Evolutionary conservation across 257 asterid genomes (phyloP).

Genomic region (Solanum habrochaites): DNA sequence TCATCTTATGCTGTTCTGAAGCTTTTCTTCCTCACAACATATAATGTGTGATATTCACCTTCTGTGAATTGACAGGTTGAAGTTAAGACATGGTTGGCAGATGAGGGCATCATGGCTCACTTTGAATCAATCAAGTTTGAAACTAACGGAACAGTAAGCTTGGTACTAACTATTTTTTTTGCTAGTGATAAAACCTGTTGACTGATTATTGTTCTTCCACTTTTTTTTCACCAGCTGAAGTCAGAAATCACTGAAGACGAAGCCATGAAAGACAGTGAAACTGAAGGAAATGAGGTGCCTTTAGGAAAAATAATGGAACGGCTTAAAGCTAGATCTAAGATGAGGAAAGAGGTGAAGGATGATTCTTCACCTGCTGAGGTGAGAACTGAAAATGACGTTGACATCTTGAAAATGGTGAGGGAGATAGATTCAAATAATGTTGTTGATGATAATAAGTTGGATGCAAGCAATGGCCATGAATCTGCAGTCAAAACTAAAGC

Average conservation of each 20-base stretch:
- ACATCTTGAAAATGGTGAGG: constrained; percentile 73
- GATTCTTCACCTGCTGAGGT: constrained; percentile 33
- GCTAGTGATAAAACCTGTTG: neutral
- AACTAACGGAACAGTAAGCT: constrained; percentile 64
- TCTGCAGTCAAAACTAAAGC: constrained; percentile 23
- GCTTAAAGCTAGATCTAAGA: constrained; percentile 74
- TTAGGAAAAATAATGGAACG: constrained; percentile 80
- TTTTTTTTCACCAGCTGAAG: constrained; percentile 38
- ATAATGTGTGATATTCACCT: constrained; percentile 2
- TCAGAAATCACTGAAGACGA: constrained; percentile 55
- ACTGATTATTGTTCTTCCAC: constrained; percentile 8
- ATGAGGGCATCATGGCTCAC: constrained; percentile 57
- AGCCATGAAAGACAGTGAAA: constrained; percentile 77
- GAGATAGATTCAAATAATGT: constrained; percentile 64
- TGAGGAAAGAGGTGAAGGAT: constrained; percentile 61
- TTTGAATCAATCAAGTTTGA: constrained; percentile 75
- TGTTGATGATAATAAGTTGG: constrained; percentile 45
- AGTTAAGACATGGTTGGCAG: constrained; percentile 80
- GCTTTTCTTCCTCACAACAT: neutral
- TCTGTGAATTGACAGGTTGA: constrained; percentile 44
- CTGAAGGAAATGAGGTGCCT: constrained; percentile 92
- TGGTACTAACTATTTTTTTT: neutral
- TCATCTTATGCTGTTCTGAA: no score
- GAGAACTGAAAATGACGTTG: constrained; percentile 46
- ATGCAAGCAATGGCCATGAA: constrained; percentile 61